Base-by-base conservation (phyloP, 1,139 yeast species). In the Saccharomyces hybrid region DNA sequence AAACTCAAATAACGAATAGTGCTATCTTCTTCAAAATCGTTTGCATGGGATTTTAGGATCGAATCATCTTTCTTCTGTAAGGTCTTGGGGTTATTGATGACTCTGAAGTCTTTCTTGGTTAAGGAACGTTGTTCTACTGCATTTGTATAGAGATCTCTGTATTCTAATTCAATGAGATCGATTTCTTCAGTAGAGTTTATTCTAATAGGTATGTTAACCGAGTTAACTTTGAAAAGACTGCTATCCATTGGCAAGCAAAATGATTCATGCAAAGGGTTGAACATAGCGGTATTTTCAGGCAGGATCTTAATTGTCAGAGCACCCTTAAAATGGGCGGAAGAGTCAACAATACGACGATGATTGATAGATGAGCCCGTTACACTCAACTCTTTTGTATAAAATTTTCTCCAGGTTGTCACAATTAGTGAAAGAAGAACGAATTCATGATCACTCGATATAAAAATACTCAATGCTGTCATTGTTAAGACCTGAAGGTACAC, bases 201-300 rank as follows among this genome's bases (percentile, higher is more conserved):
- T 61, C 86, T 83, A 21, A 93, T 76, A 3, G 98, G 97, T 60
- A 91, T 77, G 32, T 76, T 69, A 19, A 77, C 56, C 24, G 65
- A 28, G n/a, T 28, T 52, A 12, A 26, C 62, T 31, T 66, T 65
- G 34, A 66, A 59, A 32, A 65, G 61, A 42, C 63, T 62, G 11
- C 67, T 67, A 8, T 72, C 71, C 50, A 72, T 60, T 50, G 82
- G 82, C 50, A 89, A 68, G 70, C 98, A 91, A 57, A 77, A 78
- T 12, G 81, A 78, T 46, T 79, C 80, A 49, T 78, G 80, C 61
- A 83, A 81, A 1, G 97, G 97, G 61, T 91, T 89, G 66, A 95
- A 75, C 62, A 78, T 76, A 2, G 95, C 96, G 0, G 95, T 85
- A 47, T 96, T 87, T 67, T 93, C 98, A 0, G 99, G 99, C 47